Evolutionary conservation across 257 asterid genomes (phyloP).

Genomic region (Anisodus acutangulus): DNA sequence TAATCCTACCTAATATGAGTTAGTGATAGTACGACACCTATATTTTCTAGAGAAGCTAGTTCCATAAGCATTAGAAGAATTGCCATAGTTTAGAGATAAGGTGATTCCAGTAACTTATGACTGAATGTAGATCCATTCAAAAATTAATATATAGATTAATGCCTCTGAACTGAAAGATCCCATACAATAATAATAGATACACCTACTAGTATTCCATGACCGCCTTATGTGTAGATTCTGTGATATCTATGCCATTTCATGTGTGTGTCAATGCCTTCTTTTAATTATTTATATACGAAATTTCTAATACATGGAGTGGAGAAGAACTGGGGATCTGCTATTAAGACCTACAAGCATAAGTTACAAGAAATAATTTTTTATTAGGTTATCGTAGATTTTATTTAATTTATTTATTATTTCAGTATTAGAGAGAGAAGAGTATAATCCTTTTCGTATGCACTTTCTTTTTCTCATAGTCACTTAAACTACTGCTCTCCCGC

Average conservation of each 20-base stretch:
- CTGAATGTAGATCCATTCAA: not conserved
- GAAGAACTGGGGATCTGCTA: constrained; percentile 4
- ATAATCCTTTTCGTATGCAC: not conserved
- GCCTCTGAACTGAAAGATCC: constrained; percentile 15
- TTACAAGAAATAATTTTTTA: not conserved
- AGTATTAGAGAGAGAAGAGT: not conserved
- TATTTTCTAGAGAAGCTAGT: not conserved
- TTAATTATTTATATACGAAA: not conserved
- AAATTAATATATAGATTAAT: not conserved
- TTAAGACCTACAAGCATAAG: not conserved
- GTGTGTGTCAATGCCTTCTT: not conserved
- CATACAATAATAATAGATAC: not conserved
- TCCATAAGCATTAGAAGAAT: not conserved
- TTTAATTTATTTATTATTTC: not conserved
- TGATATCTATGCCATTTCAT: not conserved
- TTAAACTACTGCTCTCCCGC: not conserved
- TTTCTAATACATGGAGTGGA: not conserved
- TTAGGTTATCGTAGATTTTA: not conserved
- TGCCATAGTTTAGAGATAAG: not conserved
- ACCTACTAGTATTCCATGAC: not conserved
- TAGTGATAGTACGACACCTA: not conserved
- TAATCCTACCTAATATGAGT: constrained; percentile 2
- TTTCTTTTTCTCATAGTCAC: constrained; percentile 13
- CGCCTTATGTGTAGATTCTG: not conserved
- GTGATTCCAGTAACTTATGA: not conserved